These are phyloP conservation scores for Euphorbia peplus DNA, from an alignment of 345 rosid genomes.

Conservation along the genomic window DNA sequence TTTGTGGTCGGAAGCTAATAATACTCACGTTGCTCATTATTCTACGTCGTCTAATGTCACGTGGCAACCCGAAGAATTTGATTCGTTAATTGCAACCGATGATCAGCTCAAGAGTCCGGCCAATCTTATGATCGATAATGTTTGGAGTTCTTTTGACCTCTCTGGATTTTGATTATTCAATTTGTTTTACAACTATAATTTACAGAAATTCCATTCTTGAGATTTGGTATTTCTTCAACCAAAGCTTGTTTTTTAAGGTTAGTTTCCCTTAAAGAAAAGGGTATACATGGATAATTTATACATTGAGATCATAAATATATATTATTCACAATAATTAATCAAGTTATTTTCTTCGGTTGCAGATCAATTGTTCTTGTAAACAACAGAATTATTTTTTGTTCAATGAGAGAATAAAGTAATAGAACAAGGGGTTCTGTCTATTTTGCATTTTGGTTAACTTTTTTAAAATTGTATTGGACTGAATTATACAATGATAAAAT, in stretches of 20 bases:
- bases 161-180: conserved; percentile 34
- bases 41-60: conserved; percentile 7
- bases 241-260: not conserved
- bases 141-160: conserved; percentile 57
- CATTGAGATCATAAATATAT: not conserved
- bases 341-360: no score
- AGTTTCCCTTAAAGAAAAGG: not conserved
- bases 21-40: no score
- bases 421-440: no score
- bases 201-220: not conserved
- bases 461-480: no score
- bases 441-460: no score
- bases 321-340: not conserved
- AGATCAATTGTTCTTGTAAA: no score
- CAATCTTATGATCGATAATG: conserved; percentile 36
- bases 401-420: no score
- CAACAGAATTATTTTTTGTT: no score
- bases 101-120: conserved; percentile 39
- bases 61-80: conserved; percentile 34
- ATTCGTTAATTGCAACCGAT: conserved; percentile 25
- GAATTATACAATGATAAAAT: no score
- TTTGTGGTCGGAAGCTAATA: conserved; percentile 33
- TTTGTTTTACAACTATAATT: not conserved
- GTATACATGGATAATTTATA: not conserved
- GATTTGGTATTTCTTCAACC: not conserved